phyloP scores from a whole-genome alignment of 2,329 filamentous ascomycete species.

The Penicillium sp. region DNA sequence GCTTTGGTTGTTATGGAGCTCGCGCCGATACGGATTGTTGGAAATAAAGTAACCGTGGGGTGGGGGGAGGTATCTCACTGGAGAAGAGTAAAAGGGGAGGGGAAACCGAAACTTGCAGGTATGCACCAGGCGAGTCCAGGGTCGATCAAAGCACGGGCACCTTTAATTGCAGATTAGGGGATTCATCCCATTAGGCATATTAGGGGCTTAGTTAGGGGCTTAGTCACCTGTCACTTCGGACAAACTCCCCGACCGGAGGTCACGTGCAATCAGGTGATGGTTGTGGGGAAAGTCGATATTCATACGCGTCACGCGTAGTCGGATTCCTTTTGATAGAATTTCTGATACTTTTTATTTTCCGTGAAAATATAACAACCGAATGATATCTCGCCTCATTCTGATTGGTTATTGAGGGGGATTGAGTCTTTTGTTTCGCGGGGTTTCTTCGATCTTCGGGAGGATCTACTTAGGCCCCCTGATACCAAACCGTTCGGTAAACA shows the following conservation, averaged over 20 bases:
- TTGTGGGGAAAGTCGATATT: not conserved
- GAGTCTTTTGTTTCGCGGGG: not conserved
- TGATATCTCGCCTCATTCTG: not conserved
- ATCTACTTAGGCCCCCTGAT: constrained; percentile 1
- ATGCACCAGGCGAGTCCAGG: constrained; percentile 23
- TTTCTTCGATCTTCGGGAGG: constrained; percentile 1
- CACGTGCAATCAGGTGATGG: constrained; percentile 19
- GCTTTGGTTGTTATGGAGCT: constrained; percentile 15
- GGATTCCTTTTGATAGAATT: not conserved
- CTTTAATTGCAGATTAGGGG: constrained; percentile 1
- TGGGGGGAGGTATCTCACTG: constrained; percentile 1
- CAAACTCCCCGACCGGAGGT: constrained; percentile 18
- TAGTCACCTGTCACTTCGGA: constrained; percentile 11
- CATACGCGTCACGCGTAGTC: not conserved
- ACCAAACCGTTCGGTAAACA: not conserved
- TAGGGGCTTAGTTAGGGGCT: constrained; percentile 1
- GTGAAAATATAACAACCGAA: not conserved
- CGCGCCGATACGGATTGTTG: constrained; percentile 2
- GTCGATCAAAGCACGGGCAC: constrained; percentile 27
- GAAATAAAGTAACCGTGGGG: not conserved
- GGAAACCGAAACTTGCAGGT: constrained; percentile 20
- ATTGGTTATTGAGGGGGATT: not conserved
- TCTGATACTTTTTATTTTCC: not conserved
- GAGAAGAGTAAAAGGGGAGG: constrained; percentile 13
- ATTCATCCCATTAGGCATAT: not conserved